Conservation (phyloP, 768 basidiomycete genomes). For the Tubosaeta sp. region DNA sequence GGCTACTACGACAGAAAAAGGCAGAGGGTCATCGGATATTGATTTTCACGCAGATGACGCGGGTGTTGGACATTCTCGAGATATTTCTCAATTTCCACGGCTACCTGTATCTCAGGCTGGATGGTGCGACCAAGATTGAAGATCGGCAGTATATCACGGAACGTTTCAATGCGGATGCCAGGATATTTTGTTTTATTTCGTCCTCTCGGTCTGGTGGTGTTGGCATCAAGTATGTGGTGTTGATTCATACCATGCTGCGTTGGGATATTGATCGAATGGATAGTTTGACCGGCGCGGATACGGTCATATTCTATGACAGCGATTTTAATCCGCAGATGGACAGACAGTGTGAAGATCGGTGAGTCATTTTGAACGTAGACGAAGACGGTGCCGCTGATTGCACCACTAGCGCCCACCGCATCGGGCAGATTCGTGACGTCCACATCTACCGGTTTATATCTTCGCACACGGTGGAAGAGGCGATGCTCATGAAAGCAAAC, state of each 20-base stretch:
- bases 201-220: conserved; percentile 79
- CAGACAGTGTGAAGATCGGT: conserved; percentile 92
- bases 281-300: conserved; percentile 84
- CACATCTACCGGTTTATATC: conserved; percentile 96
- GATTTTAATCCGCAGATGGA: conserved; percentile 99
- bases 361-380: conserved; percentile 15
- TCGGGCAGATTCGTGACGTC: conserved; percentile 94
- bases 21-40: conserved; percentile 84
- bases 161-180: conserved; percentile 73
- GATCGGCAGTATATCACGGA: conserved; percentile 90
- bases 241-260: conserved; percentile 6
- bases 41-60: conserved; percentile 98
- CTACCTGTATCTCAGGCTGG: conserved; percentile 88
- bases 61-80: conserved; percentile 90
- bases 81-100: conserved; percentile 91
- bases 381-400: background rate
- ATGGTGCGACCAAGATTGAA: conserved; percentile 94
- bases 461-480: conserved; percentile 88
- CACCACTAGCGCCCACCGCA: conserved; percentile 80
- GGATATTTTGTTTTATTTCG: conserved; percentile 86
- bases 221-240: conserved; percentile 78
- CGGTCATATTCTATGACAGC: conserved; percentile 96
- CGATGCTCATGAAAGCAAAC: conserved; percentile 95
- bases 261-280: conserved; percentile 13
- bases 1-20: conserved; percentile 77